phyloP scores from a whole-genome alignment of 305 asterid genomes.

The Solanum hybrid region DNA sequence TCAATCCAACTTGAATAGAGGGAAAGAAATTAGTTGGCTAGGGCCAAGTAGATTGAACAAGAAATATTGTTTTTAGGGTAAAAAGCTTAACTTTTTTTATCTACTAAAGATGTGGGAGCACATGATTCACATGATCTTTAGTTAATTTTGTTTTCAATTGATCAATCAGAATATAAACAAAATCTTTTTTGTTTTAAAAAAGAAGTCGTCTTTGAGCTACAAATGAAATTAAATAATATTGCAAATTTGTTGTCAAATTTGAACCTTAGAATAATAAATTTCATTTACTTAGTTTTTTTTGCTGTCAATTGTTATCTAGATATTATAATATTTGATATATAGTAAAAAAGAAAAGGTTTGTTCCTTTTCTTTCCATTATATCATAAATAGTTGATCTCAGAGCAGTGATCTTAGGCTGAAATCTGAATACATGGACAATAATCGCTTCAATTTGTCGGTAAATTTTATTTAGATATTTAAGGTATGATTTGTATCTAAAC shows the following conservation, averaged over 20 bases:
- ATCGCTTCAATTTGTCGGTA: not conserved
- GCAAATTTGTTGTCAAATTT: not conserved
- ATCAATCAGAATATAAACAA: not conserved
- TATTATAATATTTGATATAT: not conserved
- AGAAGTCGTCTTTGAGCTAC: not conserved
- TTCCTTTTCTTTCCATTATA: not conserved
- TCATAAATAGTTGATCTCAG: not conserved
- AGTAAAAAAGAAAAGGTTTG: not conserved
- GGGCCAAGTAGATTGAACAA: not conserved
- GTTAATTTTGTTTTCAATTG: not conserved
- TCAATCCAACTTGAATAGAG: not conserved
- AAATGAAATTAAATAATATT: not conserved
- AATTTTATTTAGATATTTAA: not conserved
- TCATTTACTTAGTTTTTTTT: not conserved
- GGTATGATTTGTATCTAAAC: not conserved
- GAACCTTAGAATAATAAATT: not conserved
- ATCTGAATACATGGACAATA: not conserved
- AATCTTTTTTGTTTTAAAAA: not conserved
- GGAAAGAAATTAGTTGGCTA: not conserved
- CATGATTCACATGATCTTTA: not conserved
- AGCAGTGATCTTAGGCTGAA: not conserved
- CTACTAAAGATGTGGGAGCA: not conserved
- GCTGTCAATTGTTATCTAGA: not conserved
- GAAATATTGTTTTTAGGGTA: not conserved
- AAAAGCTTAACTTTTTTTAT: not conserved